phyloP scores from a whole-genome alignment of 148 eudicot species.

The Rhododendron mucronatum region DNA sequence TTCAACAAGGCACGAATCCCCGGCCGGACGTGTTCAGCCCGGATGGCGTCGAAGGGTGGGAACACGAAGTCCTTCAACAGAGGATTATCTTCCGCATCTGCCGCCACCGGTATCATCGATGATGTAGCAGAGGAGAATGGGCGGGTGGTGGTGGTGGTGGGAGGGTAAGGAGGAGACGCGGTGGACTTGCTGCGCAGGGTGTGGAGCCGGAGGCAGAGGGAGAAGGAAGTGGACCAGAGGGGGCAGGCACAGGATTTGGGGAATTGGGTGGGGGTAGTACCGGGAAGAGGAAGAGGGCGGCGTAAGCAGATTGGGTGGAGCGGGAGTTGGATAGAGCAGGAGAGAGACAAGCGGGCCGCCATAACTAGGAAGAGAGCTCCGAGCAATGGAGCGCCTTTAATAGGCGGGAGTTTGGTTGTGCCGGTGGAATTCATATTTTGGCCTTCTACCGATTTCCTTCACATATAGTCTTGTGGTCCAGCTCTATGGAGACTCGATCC shows the following conservation, averaged over 20 bases:
- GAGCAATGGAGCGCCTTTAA: not conserved
- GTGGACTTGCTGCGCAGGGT: conserved; percentile 6
- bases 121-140: conserved; percentile 16
- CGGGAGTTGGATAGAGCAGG: conserved; percentile 18
- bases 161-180: not conserved
- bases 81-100: conserved; percentile 42
- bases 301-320: conserved; percentile 26
- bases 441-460: not conserved
- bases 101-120: conserved; percentile 11
- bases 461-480: too few relatives aligned
- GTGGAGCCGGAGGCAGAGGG: conserved; percentile 41
- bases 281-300: conserved; percentile 7
- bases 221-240: conserved; percentile 77
- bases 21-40: conserved; percentile 76
- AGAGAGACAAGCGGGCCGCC: conserved; percentile 38
- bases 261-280: conserved; percentile 12
- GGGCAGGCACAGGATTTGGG: conserved; percentile 61
- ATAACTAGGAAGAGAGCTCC: conserved; percentile 26
- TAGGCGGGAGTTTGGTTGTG: not conserved
- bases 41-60: conserved; percentile 79
- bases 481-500: too few relatives aligned
- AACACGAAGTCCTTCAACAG: conserved; percentile 59
- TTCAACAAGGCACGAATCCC: conserved; percentile 69
- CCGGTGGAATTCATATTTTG: not conserved
- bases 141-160: conserved; percentile 15